Conservation (phyloP, 805 yeast genomes). For the Yamadazyma tumulicola region DNA sequence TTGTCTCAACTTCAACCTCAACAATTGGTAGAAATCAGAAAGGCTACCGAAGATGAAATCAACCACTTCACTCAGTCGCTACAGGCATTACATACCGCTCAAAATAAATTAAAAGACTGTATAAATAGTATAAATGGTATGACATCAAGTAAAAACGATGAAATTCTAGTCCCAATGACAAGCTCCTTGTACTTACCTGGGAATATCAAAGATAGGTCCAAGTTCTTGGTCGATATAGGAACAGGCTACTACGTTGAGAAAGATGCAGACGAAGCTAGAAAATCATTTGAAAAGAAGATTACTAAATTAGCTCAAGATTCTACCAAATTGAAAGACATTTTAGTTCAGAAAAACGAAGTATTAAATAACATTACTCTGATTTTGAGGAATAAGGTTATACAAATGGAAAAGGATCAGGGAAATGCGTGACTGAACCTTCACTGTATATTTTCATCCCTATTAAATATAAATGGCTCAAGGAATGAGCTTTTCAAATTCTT, state of each 20-base stretch:
- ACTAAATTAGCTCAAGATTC: slow-evolving; percentile 70
- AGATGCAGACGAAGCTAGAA: slow-evolving; percentile 57
- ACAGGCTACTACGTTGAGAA: slow-evolving; percentile 95
- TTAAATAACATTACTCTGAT: slow-evolving; percentile 59
- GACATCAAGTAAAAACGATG: slow-evolving; percentile 36
- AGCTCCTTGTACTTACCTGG: slow-evolving; percentile 91
- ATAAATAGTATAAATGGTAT: slow-evolving; percentile 62
- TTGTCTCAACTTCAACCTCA: slow-evolving; percentile 71
- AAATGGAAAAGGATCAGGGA: slow-evolving; percentile 35
- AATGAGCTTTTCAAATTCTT: slow-evolving; percentile 37
- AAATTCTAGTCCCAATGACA: slow-evolving; percentile 81
- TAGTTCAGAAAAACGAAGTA: slow-evolving; percentile 67
- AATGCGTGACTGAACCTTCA: background rate
- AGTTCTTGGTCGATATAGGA: slow-evolving; percentile 88
- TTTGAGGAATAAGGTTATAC: slow-evolving; percentile 50
- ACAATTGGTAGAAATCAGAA: slow-evolving; percentile 80
- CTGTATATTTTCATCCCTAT: slow-evolving; percentile 10
- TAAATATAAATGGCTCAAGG: slow-evolving; percentile 50
- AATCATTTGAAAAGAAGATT: slow-evolving; percentile 72
- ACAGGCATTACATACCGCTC: slow-evolving; percentile 80
- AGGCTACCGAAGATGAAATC: slow-evolving; percentile 78
- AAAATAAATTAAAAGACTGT: slow-evolving; percentile 78
- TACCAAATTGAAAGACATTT: slow-evolving; percentile 66
- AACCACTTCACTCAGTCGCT: slow-evolving; percentile 82
- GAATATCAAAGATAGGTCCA: slow-evolving; percentile 55